Evolutionary conservation across 78 protist genomes (phyloP).

Genomic region (Polysphondylium violaceum): DNA sequence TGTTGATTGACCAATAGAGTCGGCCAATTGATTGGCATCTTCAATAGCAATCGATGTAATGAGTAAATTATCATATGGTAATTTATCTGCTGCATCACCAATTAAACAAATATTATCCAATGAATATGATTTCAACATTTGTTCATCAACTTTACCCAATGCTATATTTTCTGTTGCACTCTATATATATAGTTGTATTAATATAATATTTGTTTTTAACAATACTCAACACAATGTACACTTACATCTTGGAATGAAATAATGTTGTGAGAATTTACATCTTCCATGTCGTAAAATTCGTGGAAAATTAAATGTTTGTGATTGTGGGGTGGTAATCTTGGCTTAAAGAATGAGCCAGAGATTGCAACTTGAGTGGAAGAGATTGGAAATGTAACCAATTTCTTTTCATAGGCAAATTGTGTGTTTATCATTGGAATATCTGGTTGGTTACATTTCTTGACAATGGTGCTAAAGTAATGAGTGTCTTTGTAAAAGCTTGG

Average conservation of each 20-base stretch:
- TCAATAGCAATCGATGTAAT: constrained; percentile 29
- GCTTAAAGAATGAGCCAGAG: constrained; percentile 24
- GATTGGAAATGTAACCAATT: constrained; percentile 38
- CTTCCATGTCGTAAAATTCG: constrained; percentile 33
- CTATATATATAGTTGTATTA: neutral
- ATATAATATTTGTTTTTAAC: neutral
- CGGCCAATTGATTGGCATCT: constrained; percentile 12
- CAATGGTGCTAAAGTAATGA: neutral
- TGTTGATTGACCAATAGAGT: too few relatives aligned
- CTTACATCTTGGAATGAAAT: constrained; percentile 30
- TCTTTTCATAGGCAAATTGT: constrained; percentile 14
- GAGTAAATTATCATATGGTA: constrained; percentile 18
- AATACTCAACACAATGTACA: neutral
- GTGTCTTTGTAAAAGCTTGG: neutral
- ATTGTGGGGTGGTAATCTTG: neutral
- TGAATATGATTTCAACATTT: neutral
- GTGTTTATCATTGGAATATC: neutral
- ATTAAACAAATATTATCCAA: constrained; percentile 1
- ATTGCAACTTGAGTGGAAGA: constrained; percentile 51
- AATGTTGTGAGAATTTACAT: constrained; percentile 51
- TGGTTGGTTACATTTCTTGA: neutral
- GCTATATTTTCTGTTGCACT: neutral
- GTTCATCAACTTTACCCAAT: neutral
- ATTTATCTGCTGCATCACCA: constrained; percentile 39
- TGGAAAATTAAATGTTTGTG: constrained; percentile 6